Conservation (phyloP, 768 basidiomycete species). For the Mycena maculata region DNA sequence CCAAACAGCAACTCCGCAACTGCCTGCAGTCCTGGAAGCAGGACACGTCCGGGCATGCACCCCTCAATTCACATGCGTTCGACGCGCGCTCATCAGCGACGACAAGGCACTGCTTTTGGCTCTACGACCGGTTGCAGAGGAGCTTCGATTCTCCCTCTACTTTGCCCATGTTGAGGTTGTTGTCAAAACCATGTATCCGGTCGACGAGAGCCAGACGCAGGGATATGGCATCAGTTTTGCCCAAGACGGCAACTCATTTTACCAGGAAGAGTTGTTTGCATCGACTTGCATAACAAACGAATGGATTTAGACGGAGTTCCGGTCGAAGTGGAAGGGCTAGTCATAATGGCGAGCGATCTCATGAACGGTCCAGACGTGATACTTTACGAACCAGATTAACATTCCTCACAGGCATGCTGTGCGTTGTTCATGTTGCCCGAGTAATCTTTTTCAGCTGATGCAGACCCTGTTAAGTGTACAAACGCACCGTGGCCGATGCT, state of each 20-base stretch:
- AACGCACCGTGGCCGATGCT: neutral
- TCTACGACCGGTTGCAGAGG: neutral
- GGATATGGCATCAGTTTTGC: neutral
- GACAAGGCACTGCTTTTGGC: neutral
- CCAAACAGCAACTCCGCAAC: neutral
- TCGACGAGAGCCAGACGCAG: neutral
- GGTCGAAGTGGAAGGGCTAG: neutral
- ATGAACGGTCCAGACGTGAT: neutral
- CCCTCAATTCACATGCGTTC: neutral
- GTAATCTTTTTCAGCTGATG: neutral
- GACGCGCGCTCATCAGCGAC: neutral
- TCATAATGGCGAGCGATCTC: neutral
- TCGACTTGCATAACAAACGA: neutral
- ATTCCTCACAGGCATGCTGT: neutral
- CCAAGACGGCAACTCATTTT: neutral
- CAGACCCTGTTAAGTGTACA: neutral
- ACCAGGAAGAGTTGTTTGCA: neutral
- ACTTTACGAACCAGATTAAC: neutral
- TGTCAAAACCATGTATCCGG: neutral
- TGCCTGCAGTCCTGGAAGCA: constrained; percentile 8
- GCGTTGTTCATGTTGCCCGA: neutral
- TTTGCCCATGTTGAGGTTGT: constrained; percentile 1
- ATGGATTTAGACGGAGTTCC: constrained; percentile 9
- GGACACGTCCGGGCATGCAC: neutral
- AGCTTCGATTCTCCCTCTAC: neutral